Base-by-base conservation (phyloP, 208 protist genomes). In the Lotmaria passim region DNA sequence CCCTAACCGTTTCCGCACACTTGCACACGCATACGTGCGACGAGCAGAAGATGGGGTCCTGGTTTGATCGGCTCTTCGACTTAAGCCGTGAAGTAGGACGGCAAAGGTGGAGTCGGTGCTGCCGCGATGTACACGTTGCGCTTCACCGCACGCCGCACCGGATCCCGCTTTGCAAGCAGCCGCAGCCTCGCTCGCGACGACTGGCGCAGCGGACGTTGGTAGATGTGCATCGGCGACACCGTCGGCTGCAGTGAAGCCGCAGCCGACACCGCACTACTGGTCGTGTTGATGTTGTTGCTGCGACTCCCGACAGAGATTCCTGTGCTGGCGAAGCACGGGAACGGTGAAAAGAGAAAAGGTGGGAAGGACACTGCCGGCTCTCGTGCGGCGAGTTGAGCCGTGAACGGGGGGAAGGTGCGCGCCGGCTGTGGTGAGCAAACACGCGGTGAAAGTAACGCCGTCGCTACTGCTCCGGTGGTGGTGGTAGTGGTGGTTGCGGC, bases 131-230 rank as follows among this genome's bases (percentile, higher is more conserved):
- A 77, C 12, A 77, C 63, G 15, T 51, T 77, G 26, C 71, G 62
- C 71, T 77, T 77, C 57, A 77, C 71, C 6, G 71, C 71, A 19
- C 33, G 71, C 23, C 55, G 62, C n/a, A 30, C 38, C 0, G 71
- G 48, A 8, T 77, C 71, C 5, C 71, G 63, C 57, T 77, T 77
- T 2, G 71, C 71, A 14, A 7, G 21, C 15, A 41, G 56, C 46
- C 14, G 60, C 48, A 24, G 60, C 46, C 14, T 56, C 34, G 28
- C 7, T 0, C 47, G 55, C n/a, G 39, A 30, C 17, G 33, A n/a
- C 2, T 39, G 56, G 5, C 55, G 63, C 30, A 30, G 38, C 24
- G 19, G 39, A 17, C 57, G 55, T 3, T 34, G 21, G 41, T 39
- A 31, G 26, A 61, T 43, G 19, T 24, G 33, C 36, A 70, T 46